Evolutionary conservation across 805 yeast species (phyloP).

Genomic region (Saccharomycopsis synnaedendra): DNA sequence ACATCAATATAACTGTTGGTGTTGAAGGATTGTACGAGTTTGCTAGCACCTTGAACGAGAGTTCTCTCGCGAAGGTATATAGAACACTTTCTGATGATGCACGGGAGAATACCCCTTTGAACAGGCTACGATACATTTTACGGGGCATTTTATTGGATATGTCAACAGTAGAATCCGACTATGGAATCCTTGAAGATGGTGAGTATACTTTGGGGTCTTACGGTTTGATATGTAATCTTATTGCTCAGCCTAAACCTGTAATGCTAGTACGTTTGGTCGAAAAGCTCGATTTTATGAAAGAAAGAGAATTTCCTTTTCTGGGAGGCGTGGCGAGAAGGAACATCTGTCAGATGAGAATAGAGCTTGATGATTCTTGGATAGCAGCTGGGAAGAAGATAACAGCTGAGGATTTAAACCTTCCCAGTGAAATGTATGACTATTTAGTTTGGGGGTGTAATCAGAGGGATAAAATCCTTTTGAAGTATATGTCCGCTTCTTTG

Average conservation of each 20-base stretch:
- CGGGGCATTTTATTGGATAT: conserved; percentile 1
- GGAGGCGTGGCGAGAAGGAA: not conserved
- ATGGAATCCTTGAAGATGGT: not conserved
- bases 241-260: not conserved
- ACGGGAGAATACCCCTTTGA: not conserved
- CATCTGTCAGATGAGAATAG: conserved; percentile 1
- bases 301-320: not conserved
- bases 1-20: conserved; percentile 3
- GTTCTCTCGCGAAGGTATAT: not conserved
- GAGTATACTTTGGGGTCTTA: not conserved
- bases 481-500: not conserved
- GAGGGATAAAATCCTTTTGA: not conserved
- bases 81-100: not conserved
- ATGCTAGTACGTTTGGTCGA: not conserved
- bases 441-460: not conserved
- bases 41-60: conserved; percentile 2
- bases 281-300: not conserved
- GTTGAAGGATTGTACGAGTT: conserved; percentile 3
- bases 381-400: not conserved
- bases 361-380: not conserved
- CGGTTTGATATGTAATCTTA: conserved; percentile 1
- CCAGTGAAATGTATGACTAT: not conserved
- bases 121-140: not conserved
- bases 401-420: not conserved
- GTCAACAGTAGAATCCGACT: not conserved